Base-by-base conservation (phyloP, 257 asterid genomes). In the Solanum tacnaense region DNA sequence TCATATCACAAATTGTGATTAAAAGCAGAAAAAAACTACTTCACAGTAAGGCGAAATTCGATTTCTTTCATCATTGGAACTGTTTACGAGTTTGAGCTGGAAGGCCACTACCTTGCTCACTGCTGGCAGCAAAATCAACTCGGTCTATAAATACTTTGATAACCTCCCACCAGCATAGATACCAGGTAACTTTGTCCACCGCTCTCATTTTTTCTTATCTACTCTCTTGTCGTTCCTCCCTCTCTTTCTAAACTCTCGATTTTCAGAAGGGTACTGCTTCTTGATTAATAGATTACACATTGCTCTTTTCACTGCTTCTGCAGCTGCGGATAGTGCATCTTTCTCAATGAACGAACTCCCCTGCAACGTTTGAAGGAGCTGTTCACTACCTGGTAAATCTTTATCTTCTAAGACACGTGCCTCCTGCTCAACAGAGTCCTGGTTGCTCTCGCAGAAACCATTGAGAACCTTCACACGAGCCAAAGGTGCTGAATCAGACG, bases 241-340 rank as follows among this genome's bases (percentile, higher is more conserved):
- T 84, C 91, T 86, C 87, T 96, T 96, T 89, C 96, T 93, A 44
- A 91, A 32, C 88, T 96, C 98, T 10, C 98, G 92, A 78, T 94
- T 92, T 78, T 95, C 98, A 1, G 87, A 84, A 46, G 98, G 91
- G 92, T 94, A 95, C 73, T 94, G 96, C 91, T 97, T 96, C 95
- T 97, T 97, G 91, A 95, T 94, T 73, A 97, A 91, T 81, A 95
- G 92, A 92, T 94, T 97, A 76, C 95, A 92, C 96, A 96, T 93
- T 11, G 99, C 92, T 1, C 92, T 91, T 92, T 95, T 94, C 44
- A 97, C 96, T 8, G 99, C 97, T 87, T 92, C 97, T 9, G 98
- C 96, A 36, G 98, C 96, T 32, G 92, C 62, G 1, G 94, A 85
- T 58, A 94, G 92, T 9, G 93, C 98, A 87, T 92, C 95, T 89